Percentiles rank a stretch among this genome's conserved stretches.
These are phyloP conservation scores for Pyronema omphalodes DNA, from an alignment of 495 filamentous ascomycete genomes.

Conservation along the genomic window DNA sequence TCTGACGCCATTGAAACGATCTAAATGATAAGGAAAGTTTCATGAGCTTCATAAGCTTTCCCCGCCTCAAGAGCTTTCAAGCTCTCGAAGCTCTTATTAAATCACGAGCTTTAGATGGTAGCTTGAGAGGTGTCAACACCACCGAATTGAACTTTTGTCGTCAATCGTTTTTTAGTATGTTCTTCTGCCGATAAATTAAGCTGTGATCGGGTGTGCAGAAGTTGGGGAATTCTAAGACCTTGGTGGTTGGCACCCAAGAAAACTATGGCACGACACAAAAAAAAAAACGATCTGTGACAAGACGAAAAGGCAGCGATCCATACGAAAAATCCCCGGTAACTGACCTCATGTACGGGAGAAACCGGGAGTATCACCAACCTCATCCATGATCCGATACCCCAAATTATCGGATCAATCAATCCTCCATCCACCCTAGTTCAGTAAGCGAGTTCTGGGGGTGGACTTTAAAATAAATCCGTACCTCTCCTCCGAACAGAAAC, in stretches of 20 bases:
- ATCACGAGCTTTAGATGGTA: too few relatives aligned
- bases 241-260: too few relatives aligned
- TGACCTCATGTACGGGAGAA: conserved; percentile 2
- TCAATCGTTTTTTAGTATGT: background rate
- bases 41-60: background rate
- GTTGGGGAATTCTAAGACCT: background rate
- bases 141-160: background rate
- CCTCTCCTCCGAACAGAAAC: too few relatives aligned
- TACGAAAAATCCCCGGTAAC: background rate
- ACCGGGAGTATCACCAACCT: background rate
- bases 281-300: too few relatives aligned
- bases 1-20: background rate
- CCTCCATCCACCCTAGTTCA: too few relatives aligned
- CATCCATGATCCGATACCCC: background rate
- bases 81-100: too few relatives aligned
- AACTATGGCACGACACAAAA: too few relatives aligned
- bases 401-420: too few relatives aligned
- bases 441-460: too few relatives aligned
- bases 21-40: background rate
- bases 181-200: background rate
- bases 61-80: background rate
- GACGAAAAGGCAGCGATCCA: background rate
- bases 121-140: background rate
- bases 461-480: too few relatives aligned
- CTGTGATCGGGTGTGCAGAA: background rate